Base-by-base conservation (phyloP, 345 rosid genomes). In the Dovyalis caffra region DNA sequence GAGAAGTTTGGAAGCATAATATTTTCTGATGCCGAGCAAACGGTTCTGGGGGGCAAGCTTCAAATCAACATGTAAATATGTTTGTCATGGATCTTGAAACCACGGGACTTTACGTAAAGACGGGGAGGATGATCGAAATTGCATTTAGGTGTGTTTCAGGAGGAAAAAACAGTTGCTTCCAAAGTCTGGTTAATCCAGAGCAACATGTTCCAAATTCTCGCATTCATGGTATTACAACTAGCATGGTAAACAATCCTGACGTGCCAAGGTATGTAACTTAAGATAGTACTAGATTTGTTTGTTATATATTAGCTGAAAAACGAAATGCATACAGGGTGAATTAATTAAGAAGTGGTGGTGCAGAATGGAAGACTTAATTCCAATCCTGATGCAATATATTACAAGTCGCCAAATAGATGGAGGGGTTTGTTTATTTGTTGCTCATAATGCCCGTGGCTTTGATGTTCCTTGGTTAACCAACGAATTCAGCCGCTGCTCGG, bases 391-490 rank as follows among this genome's bases (percentile, higher is more conserved):
- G 12, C 40, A 64, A 3, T 71, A 64, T 16, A 67, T 53, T 16
- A 40, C 51, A 53, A 77, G 40, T 43, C 71, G 75, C 58, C 57
- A 47, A 56, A 37, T 0, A 10, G 57, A 61, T 64, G 35, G 70
- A 16, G 71, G 37, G 64, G 3, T 28, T 64, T 65, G 64, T 53
- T 20, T 62, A 28, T 25, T 77, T 29, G 68, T 67, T 40, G 84
- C 76, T 77, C 84, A 81, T 67, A 81, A 81, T 65, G 76, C 49
- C 2, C 65, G 70, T 7, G 0, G 47, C 34, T 77, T 81, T 14
- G 84, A 81, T 47, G 69, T 74, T n/a, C 84, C 73, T 14, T 65
- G 74, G 65, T 38, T 81, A 16, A n/a, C 11, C 1, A 60, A 71
- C 25, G 81, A 81, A 73, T 77, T 77, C 62, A 45, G 64, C 21